Evolutionary conservation across 73 alveolate species (phyloP), one percentile per base, ranked within the genome.

Genomic region (Paramecium octaurelia): DNA sequence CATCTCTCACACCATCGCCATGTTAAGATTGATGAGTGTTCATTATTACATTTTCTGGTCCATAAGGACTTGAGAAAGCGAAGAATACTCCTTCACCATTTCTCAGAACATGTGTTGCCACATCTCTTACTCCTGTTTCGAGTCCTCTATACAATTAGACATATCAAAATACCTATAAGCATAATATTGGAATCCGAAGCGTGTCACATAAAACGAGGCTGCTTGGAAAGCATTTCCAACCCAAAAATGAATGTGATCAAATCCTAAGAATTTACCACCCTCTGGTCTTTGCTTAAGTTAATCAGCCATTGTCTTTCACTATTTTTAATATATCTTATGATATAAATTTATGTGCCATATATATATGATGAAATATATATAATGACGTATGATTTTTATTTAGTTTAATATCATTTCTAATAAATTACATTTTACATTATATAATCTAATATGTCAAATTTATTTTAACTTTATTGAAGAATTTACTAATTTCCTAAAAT

Each of bases 1-100:
- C 97, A 93, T 96, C 99, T 85, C 92, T 94, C 27, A 96, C 99
- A 86, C 99, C 99, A 58, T 96, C 99, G 8, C 98, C 97, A 83
- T 96, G 99, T 29, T 23, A 58, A 43, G 93, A 84, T 29, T 95
- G 68, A 40, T 96, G 96, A 21, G 83, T 42, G 27, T 94, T 57
- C 93, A 96, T 96, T 42, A 91, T 95, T 18, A 83, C 94, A 69
- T 96, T 94, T 12, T 94, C 95, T 54, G 96, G 96, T 10, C 92
- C 69, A 14, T 94, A 83, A 14, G 98, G 96, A 58, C 98, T 88
- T 21, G 97, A 94, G 92, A 96, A 95, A 36, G 95, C 97, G 16
- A 95, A 54, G 75, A 90, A 75, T 11, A 94, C 91, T 38, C 94
- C 95, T 92, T 95, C 70, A 16, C 73, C 90, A 77, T 95, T 94